Percentiles rank a stretch among this genome's conserved stretches.
These are phyloP conservation scores for Rosa chinensis DNA, from an alignment of 306 rosid genomes.

Conservation along the genomic window DNA sequence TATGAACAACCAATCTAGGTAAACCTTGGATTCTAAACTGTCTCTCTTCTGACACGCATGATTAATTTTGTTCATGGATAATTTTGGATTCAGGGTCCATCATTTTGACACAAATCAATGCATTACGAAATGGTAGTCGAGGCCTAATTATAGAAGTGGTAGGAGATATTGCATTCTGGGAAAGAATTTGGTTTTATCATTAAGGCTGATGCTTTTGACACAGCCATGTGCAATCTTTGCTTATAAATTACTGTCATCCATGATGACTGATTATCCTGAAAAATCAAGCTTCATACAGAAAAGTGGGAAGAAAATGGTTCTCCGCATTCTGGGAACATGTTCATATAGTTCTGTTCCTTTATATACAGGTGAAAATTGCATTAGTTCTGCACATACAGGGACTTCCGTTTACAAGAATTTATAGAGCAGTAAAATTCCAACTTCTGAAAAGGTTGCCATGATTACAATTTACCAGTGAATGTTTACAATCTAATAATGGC, in stretches of 20 bases:
- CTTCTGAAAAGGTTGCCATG: constrained; percentile 19
- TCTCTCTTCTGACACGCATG: constrained; percentile 18
- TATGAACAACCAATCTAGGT: constrained; percentile 92
- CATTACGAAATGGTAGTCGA: not conserved
- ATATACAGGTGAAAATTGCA: not conserved
- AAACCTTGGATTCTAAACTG: constrained; percentile 19
- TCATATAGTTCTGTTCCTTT: not conserved
- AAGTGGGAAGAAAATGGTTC: not conserved
- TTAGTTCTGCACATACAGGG: not conserved
- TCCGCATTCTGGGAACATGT: not conserved
- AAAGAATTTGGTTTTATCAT: not conserved
- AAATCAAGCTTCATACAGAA: not conserved
- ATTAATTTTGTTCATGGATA: constrained; percentile 1
- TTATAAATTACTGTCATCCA: not conserved
- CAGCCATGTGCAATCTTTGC: not conserved
- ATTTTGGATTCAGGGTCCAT: constrained; percentile 15
- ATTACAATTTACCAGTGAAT: constrained; percentile 16
- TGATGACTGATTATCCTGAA: constrained; percentile 1
- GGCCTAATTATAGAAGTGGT: constrained; percentile 1
- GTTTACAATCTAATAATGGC: constrained; percentile 29
- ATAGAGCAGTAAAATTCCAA: constrained; percentile 19
- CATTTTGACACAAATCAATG: not conserved
- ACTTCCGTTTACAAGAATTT: not conserved
- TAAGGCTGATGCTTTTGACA: not conserved
- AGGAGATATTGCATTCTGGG: not conserved